A percentile compares a stretch with the other conserved stretches of the same genome.
Evolutionary conservation across 2,329 filamentous ascomycete genomes (phyloP).

Genomic region (Byssochlamys sp.): DNA sequence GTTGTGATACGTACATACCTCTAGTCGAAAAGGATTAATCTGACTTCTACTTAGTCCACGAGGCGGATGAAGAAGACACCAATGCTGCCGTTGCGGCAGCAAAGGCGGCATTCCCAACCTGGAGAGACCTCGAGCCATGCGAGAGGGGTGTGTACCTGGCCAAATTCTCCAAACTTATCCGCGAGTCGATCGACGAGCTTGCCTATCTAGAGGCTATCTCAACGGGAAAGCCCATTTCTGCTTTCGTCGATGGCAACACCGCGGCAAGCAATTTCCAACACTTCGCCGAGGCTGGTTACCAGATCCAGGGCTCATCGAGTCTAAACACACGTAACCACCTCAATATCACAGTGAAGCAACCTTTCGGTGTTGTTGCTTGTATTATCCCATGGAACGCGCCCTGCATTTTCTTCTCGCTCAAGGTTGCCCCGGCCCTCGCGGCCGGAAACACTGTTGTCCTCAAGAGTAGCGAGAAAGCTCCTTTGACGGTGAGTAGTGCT

Average conservation of each 20-base stretch:
- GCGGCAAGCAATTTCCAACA: conserved; percentile 17
- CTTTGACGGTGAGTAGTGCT: conserved; percentile 42
- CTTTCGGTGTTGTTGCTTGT: conserved; percentile 48
- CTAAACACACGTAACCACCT: conserved; percentile 19
- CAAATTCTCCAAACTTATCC: conserved; percentile 23
- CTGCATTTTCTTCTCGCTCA: conserved; percentile 39
- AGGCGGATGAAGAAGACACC: conserved; percentile 24
- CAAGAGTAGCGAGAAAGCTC: conserved; percentile 55
- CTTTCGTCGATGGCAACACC: conserved; percentile 14
- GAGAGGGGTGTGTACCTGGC: conserved; percentile 23
- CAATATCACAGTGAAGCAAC: conserved; percentile 33
- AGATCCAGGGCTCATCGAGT: conserved; percentile 20
- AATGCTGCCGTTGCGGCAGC: conserved; percentile 30
- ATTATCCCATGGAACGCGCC: conserved; percentile 53
- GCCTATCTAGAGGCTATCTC: conserved; percentile 27
- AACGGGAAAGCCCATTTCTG: conserved; percentile 25
- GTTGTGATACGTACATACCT: not conserved
- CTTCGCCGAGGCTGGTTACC: conserved; percentile 21
- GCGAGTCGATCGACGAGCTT: conserved; percentile 19
- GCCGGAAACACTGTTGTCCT: conserved; percentile 52
- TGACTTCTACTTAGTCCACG: conserved; percentile 15
- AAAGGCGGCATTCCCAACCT: conserved; percentile 28
- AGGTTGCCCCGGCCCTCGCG: conserved; percentile 52
- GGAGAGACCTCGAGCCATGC: conserved; percentile 26
- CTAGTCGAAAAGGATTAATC: not conserved